phyloP scores from a whole-genome alignment of 1,284 basidiomycete species.

The Fomitopsis palustris region DNA sequence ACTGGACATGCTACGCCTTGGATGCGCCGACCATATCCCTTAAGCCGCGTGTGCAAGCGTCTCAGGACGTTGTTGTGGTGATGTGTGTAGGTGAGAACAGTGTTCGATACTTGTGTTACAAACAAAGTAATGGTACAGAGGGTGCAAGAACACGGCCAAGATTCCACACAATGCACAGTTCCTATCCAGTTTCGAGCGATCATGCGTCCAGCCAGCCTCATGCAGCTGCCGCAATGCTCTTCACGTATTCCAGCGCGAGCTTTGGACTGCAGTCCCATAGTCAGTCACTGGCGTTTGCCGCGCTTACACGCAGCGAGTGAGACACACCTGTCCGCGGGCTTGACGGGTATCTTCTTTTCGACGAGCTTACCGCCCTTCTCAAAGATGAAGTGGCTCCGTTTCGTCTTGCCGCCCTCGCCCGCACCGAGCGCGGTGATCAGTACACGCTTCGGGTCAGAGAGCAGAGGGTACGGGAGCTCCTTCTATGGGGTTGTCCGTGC shows the following conservation, averaged over 20 bases:
- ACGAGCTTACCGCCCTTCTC: conserved; percentile 84
- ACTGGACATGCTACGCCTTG: too few species aligned
- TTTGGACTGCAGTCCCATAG: conserved; percentile 27
- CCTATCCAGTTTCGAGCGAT: background rate
- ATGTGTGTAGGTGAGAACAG: too few species aligned
- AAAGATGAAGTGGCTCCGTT: conserved; percentile 89
- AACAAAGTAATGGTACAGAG: background rate
- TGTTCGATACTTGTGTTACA: background rate
- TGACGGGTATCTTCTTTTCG: conserved; percentile 80
- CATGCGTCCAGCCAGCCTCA: background rate
- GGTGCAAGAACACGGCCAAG: background rate
- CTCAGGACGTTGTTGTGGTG: too few species aligned
- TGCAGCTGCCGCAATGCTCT: conserved; percentile 13
- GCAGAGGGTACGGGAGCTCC: conserved; percentile 77
- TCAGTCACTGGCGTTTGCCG: background rate
- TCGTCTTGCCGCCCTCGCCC: conserved; percentile 76
- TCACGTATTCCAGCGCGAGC: conserved; percentile 41
- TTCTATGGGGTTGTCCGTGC: conserved; percentile 45
- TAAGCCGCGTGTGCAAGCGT: too few species aligned
- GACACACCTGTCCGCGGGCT: conserved; percentile 73
- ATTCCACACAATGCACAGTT: background rate
- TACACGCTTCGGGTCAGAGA: conserved; percentile 82
- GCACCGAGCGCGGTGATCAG: conserved; percentile 85
- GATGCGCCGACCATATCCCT: too few species aligned
- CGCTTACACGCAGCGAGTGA: background rate